A percentile compares a stretch with the other conserved stretches of the same genome.
phyloP scores from a whole-genome alignment of 2,329 filamentous ascomycete genomes.

The Clonostachys chloroleuca region DNA sequence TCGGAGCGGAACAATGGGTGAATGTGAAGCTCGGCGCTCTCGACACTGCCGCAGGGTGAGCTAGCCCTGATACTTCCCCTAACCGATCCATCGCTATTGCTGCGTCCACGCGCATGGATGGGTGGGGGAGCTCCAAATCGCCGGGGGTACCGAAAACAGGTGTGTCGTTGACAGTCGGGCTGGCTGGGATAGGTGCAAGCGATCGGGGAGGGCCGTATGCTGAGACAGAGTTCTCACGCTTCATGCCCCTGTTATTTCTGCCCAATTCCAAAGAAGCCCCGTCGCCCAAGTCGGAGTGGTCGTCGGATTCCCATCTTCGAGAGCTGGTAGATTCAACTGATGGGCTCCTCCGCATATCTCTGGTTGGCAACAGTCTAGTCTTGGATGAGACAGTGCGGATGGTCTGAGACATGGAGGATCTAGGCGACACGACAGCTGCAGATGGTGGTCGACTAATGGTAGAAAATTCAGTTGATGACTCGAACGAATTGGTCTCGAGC shows the following conservation, averaged over 20 bases:
- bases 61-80: constrained; percentile 11
- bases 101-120: constrained; percentile 39
- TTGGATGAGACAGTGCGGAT: not conserved
- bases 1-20: constrained; percentile 75
- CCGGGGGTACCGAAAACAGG: constrained; percentile 23
- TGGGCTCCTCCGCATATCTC: too few relatives aligned
- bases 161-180: constrained; percentile 29
- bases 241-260: too few relatives aligned
- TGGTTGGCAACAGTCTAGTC: too few relatives aligned
- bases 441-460: not conserved
- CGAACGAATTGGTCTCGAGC: constrained; percentile 18
- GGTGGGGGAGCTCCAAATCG: constrained; percentile 46
- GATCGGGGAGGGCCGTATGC: constrained; percentile 27
- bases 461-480: constrained; percentile 9
- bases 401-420: constrained; percentile 1
- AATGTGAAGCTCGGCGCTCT: constrained; percentile 58
- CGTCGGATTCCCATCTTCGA: too few relatives aligned
- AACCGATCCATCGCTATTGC: constrained; percentile 40
- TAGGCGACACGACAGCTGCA: not conserved
- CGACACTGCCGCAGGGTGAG: constrained; percentile 22
- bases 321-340: too few relatives aligned
- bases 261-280: too few relatives aligned
- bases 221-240: too few relatives aligned
- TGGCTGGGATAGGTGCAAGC: constrained; percentile 69
- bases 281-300: too few relatives aligned